Evolutionary conservation across 2,329 filamentous ascomycete species (phyloP).

Genomic region (Hymenoscyphus albidus): DNA sequence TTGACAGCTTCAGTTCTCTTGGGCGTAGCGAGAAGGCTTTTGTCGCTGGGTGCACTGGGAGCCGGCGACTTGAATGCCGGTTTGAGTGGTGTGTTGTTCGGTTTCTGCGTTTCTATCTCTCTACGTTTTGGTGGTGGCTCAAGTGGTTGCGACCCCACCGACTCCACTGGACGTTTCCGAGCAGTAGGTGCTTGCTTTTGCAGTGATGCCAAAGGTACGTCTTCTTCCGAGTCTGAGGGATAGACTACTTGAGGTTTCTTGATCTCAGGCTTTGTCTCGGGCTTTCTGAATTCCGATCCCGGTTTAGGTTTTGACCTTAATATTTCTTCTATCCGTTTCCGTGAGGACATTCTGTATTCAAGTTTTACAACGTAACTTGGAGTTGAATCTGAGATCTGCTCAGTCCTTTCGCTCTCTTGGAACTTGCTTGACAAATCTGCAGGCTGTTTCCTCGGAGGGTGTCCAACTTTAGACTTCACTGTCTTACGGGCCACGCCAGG

Average conservation of each 20-base stretch:
- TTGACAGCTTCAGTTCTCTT: slow-evolving; percentile 39
- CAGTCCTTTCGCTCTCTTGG: slow-evolving; percentile 15
- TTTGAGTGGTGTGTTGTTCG: slow-evolving; percentile 35
- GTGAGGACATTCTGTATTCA: slow-evolving; percentile 30
- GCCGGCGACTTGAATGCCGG: slow-evolving; percentile 36
- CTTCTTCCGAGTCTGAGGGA: slow-evolving; percentile 25
- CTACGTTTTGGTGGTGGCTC: slow-evolving; percentile 35
- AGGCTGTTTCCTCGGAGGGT: slow-evolving; percentile 30
- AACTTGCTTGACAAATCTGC: slow-evolving; percentile 25
- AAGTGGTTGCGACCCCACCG: slow-evolving; percentile 26
- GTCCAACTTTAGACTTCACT: slow-evolving; percentile 29
- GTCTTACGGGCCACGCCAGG: slow-evolving; percentile 35
- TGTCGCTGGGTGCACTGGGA: slow-evolving; percentile 26
- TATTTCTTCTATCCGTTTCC: slow-evolving; percentile 30
- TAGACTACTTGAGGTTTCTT: not conserved
- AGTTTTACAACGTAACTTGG: slow-evolving; percentile 29
- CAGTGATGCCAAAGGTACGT: slow-evolving; percentile 39
- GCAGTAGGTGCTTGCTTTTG: slow-evolving; percentile 29
- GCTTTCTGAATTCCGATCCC: slow-evolving; percentile 18
- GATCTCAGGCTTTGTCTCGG: slow-evolving; percentile 18
- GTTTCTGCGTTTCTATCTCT: slow-evolving; percentile 35
- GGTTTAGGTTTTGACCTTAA: slow-evolving; percentile 23
- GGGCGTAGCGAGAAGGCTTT: slow-evolving; percentile 38
- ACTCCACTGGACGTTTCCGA: slow-evolving; percentile 27
- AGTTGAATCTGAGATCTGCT: not conserved